Evolutionary conservation across 495 filamentous ascomycete species (phyloP), one percentile per base, ranked within the genome.

Genomic region (Clavariopsis aquatica): DNA sequence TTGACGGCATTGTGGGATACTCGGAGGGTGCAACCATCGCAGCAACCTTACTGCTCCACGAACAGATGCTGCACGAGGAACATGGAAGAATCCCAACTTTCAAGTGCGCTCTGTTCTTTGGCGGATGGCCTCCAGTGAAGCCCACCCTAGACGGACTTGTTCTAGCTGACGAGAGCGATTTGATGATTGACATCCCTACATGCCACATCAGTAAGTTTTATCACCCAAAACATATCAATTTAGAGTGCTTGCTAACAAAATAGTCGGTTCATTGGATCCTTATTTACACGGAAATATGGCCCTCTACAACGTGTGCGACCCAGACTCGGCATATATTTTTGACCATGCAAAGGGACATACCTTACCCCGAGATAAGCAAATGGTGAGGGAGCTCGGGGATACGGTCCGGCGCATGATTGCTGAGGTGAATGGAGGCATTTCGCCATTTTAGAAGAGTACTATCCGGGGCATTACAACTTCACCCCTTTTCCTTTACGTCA

Each of bases 21-120:
- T 87, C 84, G 0, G 84, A 87, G 62, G 85, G 85, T 20, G 85
- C 83, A 15, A 81, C 79, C 0, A 78, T 87, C 13, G 85, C 84
- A 0, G 80, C 80, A 60, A 76, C 57, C 22, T 43, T 24, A 2
- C 27, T 47, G 20, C 17, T 49, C 24, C 75, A 78, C n/a, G 74
- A 75, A 28, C 78, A 77, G 54, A 77, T 77, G 34, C 55, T 58
- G 55, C 51, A 60, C 60, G 64, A 64, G 53, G 69, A 69, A 38
- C 67, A 56, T 1, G 84, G 82, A 0, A 67, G 76, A 3, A 70
- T 65, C 1, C 74, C 76, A 29, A 75, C 77, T n/a, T 76, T 86
- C 65, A 84, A 84, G 75, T 83, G 77, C 28, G 83, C 79, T 20
- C 69, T 86, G 19, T 81, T 86, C 59, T 79, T 85, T 55, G 76